Percentiles rank a stretch among this genome's conserved stretches.
Conservation (phyloP, 495 filamentous ascomycete genomes). For the Thozetella sp. region DNA sequence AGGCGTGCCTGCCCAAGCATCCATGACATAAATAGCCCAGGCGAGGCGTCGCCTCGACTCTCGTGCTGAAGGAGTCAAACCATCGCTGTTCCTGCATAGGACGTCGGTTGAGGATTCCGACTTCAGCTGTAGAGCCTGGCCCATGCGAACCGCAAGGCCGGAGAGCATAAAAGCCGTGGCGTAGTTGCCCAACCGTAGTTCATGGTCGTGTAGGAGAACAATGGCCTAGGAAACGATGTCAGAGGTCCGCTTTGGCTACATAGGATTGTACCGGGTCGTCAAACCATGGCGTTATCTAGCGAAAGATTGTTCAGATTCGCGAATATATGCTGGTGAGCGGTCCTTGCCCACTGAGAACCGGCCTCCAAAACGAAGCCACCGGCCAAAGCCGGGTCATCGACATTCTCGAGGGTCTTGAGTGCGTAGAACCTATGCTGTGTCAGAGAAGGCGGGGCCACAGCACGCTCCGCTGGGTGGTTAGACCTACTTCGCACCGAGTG, state of each 20-base stretch:
- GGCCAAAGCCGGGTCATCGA: conserved; percentile 3
- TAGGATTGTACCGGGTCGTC: background rate
- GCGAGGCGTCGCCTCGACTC: conserved; percentile 36
- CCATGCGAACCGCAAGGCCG: conserved; percentile 36
- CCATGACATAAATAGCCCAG: conserved; percentile 41
- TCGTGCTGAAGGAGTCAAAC: conserved; percentile 8
- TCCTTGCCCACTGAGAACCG: conserved; percentile 31
- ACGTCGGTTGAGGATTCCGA: conserved; percentile 36
- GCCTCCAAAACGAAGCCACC: conserved; percentile 18
- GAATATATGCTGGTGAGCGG: conserved; percentile 24
- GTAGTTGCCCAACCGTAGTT: conserved; percentile 33
- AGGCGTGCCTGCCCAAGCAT: conserved; percentile 34
- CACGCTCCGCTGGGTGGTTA: background rate
- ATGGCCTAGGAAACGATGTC: conserved; percentile 16
- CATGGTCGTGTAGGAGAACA: conserved; percentile 33
- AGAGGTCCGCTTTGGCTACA: too few species aligned
- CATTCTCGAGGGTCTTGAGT: background rate
- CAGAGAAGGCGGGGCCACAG: background rate
- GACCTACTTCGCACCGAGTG: conserved; percentile 36
- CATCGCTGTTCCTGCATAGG: conserved; percentile 17
- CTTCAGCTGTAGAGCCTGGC: conserved; percentile 37
- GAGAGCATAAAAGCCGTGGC: conserved; percentile 38
- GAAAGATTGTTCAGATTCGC: conserved; percentile 32
- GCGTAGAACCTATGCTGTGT: background rate
- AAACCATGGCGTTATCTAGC: conserved; percentile 33